phyloP scores from a whole-genome alignment of 495 filamentous ascomycete species.

The Aspergillus egyptiacus region DNA sequence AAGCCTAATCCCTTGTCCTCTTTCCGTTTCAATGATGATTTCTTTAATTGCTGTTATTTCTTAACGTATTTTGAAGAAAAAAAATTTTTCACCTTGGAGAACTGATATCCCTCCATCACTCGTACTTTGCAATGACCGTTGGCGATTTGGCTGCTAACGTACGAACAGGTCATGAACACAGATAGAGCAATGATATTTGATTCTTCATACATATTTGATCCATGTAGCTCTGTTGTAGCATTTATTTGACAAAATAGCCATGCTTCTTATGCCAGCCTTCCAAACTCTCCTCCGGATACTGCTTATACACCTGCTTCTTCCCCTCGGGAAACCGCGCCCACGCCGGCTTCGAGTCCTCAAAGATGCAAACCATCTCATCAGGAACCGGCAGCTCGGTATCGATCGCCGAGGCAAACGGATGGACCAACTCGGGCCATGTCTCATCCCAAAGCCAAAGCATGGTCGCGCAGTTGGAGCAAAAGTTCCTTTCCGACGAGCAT shows the following conservation, averaged over 20 bases:
- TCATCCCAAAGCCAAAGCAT: constrained; percentile 48
- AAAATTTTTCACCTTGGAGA: constrained; percentile 87
- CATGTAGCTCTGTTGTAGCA: background rate
- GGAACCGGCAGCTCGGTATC: constrained; percentile 48
- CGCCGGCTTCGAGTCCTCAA: constrained; percentile 41
- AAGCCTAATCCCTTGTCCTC: constrained; percentile 20
- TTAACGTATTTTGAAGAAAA: constrained; percentile 70
- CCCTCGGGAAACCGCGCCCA: constrained; percentile 50
- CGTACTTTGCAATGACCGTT: constrained; percentile 2
- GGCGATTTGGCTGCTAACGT: constrained; percentile 18
- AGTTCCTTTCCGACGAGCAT: constrained; percentile 46
- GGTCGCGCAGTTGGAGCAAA: constrained; percentile 47
- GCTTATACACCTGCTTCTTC: constrained; percentile 41
- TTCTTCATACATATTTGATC: background rate
- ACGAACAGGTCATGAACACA: background rate
- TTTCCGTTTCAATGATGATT: constrained; percentile 52
- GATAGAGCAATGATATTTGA: constrained; percentile 1
- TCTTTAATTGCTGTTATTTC: constrained; percentile 75
- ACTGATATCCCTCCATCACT: constrained; percentile 53
- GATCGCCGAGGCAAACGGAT: constrained; percentile 53
- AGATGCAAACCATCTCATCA: constrained; percentile 49
- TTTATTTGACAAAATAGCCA: constrained; percentile 22
- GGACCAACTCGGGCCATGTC: constrained; percentile 50
- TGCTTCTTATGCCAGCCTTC: constrained; percentile 52
- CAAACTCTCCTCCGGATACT: constrained; percentile 39